These are phyloP conservation scores for Striga hermonthica DNA, from an alignment of 305 asterid genomes.

Conservation along the genomic window DNA sequence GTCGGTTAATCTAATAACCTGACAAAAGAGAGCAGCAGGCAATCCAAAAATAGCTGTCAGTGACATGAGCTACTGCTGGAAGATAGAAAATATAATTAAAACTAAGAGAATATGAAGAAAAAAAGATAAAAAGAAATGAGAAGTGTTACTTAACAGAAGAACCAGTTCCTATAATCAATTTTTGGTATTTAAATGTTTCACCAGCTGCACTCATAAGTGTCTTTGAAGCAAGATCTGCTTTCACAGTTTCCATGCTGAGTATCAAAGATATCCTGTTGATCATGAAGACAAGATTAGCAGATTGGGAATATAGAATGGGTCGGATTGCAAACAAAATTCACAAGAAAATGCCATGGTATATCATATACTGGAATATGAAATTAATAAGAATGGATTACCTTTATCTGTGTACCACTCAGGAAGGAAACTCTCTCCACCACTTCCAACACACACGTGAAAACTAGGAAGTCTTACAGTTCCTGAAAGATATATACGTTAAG, in stretches of 20 bases:
- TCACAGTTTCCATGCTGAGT: conserved; percentile 75
- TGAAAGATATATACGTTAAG: conserved; percentile 33
- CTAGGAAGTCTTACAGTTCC: conserved; percentile 77
- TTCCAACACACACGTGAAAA: conserved; percentile 81
- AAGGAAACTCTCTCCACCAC: conserved; percentile 65
- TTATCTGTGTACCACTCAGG: conserved; percentile 77
- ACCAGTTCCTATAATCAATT: conserved; percentile 80
- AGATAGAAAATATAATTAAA: conserved; percentile 7
- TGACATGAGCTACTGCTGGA: conserved; percentile 6
- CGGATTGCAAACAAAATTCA: not conserved
- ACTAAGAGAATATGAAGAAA: conserved; percentile 3
- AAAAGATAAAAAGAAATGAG: not conserved
- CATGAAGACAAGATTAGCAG: conserved; percentile 34
- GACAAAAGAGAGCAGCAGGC: conserved; percentile 27
- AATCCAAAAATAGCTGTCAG: conserved; percentile 24
- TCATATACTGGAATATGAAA: not conserved
- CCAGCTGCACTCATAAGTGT: conserved; percentile 72
- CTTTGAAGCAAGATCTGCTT: conserved; percentile 84
- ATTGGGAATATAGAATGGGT: not conserved
- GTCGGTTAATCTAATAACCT: conserved; percentile 78
- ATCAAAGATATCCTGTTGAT: conserved; percentile 73
- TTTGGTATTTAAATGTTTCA: conserved; percentile 59
- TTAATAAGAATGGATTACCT: conserved; percentile 41
- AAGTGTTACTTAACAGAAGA: conserved; percentile 58
- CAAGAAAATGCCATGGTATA: conserved; percentile 3